phyloP scores from a whole-genome alignment of 2,329 filamentous ascomycete genomes.

The Fusarium ramigenum region DNA sequence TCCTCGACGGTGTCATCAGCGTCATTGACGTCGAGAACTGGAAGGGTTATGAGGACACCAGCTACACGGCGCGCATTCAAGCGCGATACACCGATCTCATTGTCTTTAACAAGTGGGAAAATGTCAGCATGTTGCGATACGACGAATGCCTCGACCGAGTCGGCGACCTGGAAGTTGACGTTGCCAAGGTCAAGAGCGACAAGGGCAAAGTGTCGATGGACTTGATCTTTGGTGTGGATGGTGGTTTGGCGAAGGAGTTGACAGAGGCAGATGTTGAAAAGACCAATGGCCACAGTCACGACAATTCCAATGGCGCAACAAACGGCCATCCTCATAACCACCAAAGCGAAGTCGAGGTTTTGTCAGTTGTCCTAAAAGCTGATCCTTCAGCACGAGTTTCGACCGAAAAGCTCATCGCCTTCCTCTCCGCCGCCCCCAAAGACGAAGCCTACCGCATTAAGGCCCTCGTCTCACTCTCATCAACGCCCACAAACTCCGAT shows the following conservation, averaged over 20 bases:
- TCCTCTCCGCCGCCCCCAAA: conserved; percentile 81
- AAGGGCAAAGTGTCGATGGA: conserved; percentile 81
- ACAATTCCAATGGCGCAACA: conserved; percentile 48
- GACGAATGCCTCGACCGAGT: conserved; percentile 82
- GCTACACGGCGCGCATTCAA: conserved; percentile 87
- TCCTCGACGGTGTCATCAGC: conserved; percentile 86
- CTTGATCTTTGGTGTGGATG: conserved; percentile 88
- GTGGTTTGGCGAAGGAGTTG: conserved; percentile 72
- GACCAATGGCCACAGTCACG: conserved; percentile 48
- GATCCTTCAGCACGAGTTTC: conserved; percentile 55
- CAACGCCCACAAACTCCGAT: conserved; percentile 61
- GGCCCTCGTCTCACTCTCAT: conserved; percentile 64
- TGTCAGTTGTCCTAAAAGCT: conserved; percentile 77
- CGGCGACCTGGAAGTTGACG: conserved; percentile 81
- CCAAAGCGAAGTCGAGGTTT: conserved; percentile 91
- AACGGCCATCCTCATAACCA: conserved; percentile 60
- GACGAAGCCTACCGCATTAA: conserved; percentile 98
- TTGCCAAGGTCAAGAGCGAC: conserved; percentile 85
- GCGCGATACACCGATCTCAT: conserved; percentile 90
- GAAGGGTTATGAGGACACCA: conserved; percentile 90
- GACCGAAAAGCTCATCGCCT: conserved; percentile 68
- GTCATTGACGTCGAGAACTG: conserved; percentile 97
- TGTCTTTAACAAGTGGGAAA: conserved; percentile 94
- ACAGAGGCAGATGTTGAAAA: conserved; percentile 52
- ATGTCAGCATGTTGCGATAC: conserved; percentile 74